These are phyloP conservation scores for Selenicereus undatus DNA, from an alignment of 148 eudicot genomes.

Conservation along the genomic window DNA sequence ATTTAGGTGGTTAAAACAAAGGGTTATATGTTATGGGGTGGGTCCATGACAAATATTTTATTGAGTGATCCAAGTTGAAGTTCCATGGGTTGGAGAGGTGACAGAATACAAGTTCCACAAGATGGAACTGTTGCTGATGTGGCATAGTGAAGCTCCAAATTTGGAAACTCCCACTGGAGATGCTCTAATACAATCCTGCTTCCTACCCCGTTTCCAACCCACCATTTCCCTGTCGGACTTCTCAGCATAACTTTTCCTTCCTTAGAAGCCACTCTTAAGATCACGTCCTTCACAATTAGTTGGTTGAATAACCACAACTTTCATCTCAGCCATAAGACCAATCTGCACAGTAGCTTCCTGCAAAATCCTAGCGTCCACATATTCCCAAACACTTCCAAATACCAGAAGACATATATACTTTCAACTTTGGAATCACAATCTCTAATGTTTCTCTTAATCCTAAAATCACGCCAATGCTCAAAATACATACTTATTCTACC, in stretches of 20 bases:
- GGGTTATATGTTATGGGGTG: too few species aligned
- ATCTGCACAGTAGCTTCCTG: not conserved
- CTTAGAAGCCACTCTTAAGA: not conserved
- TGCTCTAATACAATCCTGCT: not conserved
- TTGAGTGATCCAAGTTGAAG: too few species aligned
- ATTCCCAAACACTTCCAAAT: not conserved
- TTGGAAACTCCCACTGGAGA: too few species aligned
- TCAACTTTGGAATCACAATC: not conserved
- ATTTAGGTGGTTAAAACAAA: too few species aligned
- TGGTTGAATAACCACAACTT: not conserved
- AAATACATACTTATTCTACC: not conserved
- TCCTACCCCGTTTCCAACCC: not conserved
- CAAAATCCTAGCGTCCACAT: not conserved
- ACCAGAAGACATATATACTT: not conserved
- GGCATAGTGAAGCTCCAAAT: too few species aligned
- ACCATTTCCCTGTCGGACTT: not conserved
- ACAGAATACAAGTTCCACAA: too few species aligned
- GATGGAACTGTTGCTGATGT: too few species aligned
- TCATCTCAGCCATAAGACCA: not conserved
- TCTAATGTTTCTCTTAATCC: not conserved
- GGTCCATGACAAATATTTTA: too few species aligned
- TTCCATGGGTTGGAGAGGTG: too few species aligned
- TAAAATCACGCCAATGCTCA: not conserved
- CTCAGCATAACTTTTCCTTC: not conserved
- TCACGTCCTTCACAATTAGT: not conserved